Conservation (phyloP, 768 basidiomycete genomes). For the Sporobolomyces phaffii region DNA sequence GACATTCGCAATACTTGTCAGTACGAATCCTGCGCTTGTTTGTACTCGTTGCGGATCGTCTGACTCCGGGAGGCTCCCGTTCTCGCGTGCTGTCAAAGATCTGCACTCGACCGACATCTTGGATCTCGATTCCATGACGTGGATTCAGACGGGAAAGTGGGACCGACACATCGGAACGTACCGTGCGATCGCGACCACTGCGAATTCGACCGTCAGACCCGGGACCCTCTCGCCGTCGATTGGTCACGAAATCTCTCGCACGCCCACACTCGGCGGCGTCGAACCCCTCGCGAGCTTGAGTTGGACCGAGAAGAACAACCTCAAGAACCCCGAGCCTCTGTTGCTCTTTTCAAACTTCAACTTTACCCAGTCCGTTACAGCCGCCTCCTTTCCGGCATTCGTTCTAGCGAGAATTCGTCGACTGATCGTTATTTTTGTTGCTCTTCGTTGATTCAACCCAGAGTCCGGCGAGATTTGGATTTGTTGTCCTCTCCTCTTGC, state of each 20-base stretch:
- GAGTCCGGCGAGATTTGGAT: slow-evolving; percentile 91
- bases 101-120: slow-evolving; percentile 57
- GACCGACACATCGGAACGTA: slow-evolving; percentile 95
- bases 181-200: slow-evolving; percentile 75
- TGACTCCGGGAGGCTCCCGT: too few relatives aligned
- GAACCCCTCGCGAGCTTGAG: slow-evolving; percentile 46
- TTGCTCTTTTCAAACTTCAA: slow-evolving; percentile 95
- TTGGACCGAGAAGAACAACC: slow-evolving; percentile 65
- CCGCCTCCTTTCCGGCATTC: not conserved
- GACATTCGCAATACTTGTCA: slow-evolving; percentile 64
- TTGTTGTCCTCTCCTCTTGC: slow-evolving; percentile 57
- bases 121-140: slow-evolving; percentile 64
- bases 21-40: too few relatives aligned
- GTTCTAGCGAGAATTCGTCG: too few relatives aligned
- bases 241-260: too few relatives aligned
- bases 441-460: too few relatives aligned
- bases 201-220: slow-evolving; percentile 26
- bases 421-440: too few relatives aligned
- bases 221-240: not conserved
- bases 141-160: slow-evolving; percentile 74
- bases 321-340: slow-evolving; percentile 75
- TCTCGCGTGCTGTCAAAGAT: too few relatives aligned
- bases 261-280: too few relatives aligned
- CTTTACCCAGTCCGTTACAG: slow-evolving; percentile 46
- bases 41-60: too few relatives aligned